Evolutionary conservation across 1,139 yeast genomes (phyloP), one percentile per base, ranked within the genome.

Genomic region (Arxiozyma bovina): DNA sequence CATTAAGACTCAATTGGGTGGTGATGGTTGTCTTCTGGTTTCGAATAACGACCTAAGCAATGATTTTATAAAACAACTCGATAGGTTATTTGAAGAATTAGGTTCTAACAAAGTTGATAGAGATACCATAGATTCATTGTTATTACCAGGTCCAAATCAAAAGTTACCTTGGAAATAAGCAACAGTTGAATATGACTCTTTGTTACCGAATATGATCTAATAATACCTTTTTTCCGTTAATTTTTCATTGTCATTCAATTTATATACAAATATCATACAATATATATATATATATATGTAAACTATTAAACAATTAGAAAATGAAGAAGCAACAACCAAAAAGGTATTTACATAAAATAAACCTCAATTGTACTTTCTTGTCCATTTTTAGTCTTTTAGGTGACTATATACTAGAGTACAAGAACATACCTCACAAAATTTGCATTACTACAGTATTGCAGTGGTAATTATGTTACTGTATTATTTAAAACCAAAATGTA

Each of bases 1-100:
- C n/a, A 90, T 82, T 65, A 85, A 84, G 63, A 87, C 97, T 1
- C 77, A 81, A 1, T 76, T 93, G 50, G 99, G 98, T 38, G 98
- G 97, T 1, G 82, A 81, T 58, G 99, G 99, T 53, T 66, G 96
- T 80, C 49, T 96, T 86, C 2, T 72, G 77, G 61, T 68, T 53
- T 63, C 68, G 1, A 18, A 34, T 20, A 12, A 21, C 7, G 48
- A 45, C 4, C n/a, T 30, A n/a, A 25, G 18, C 4, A 7, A 11
- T 8, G 4, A n/a, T 5, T 22, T 61, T 63, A 5, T 63, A 67
- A 41, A 64, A 61, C 48, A 54, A 58, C 27, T 59, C 57, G 51
- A 54, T 53, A 34, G 45, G 3, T 34, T 62, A 3, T 62, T 63
- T 51, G 45, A 45, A 5, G 57, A 56, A 2, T 42, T 11, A n/a